These are phyloP conservation scores for Polytrichum formosum DNA, from an alignment of 225 moss, liverwort and hornwort species.

Conservation along the genomic window DNA sequence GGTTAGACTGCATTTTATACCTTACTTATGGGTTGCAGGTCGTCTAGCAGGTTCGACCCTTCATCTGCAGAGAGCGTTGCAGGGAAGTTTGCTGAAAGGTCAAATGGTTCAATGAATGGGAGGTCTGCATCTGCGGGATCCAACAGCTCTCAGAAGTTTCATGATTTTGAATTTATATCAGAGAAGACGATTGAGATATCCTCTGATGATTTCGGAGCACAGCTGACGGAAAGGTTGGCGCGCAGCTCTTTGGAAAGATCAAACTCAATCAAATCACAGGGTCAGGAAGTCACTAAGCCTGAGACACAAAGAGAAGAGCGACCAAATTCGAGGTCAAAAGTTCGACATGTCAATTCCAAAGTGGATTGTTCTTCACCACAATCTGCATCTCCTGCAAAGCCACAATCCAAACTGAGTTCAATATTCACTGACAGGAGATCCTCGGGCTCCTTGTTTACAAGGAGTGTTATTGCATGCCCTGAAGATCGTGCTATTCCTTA, in stretches of 20 bases:
- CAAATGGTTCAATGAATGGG: slow-evolving; percentile 16
- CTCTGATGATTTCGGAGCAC: slow-evolving; percentile 49
- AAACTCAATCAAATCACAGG: slow-evolving; percentile 32
- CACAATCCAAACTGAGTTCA: slow-evolving; percentile 44
- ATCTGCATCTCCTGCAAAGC: slow-evolving; percentile 33
- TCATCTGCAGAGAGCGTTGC: slow-evolving; percentile 52
- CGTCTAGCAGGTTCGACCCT: slow-evolving; percentile 39
- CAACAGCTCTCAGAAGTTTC: slow-evolving; percentile 25
- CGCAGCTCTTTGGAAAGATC: slow-evolving; percentile 33
- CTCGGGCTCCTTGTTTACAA: slow-evolving; percentile 33
- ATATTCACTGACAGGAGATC: slow-evolving; percentile 47
- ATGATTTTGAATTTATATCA: slow-evolving; percentile 32
- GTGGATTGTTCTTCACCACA: slow-evolving; percentile 31
- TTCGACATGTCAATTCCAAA: slow-evolving; percentile 35
- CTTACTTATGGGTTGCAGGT: background rate
- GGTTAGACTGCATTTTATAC: background rate
- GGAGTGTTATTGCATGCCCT: slow-evolving; percentile 60
- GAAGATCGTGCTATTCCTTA: slow-evolving; percentile 62
- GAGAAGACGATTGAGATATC: slow-evolving; percentile 60
- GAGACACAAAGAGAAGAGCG: slow-evolving; percentile 34
- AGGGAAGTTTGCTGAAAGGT: slow-evolving; percentile 47
- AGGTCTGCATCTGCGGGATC: slow-evolving; percentile 27
- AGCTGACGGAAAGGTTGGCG: slow-evolving; percentile 50
- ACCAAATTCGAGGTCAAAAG: slow-evolving; percentile 24
- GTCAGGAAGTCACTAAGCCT: slow-evolving; percentile 11